phyloP scores from a whole-genome alignment of 768 basidiomycete species.

The Suillus weaverae region DNA sequence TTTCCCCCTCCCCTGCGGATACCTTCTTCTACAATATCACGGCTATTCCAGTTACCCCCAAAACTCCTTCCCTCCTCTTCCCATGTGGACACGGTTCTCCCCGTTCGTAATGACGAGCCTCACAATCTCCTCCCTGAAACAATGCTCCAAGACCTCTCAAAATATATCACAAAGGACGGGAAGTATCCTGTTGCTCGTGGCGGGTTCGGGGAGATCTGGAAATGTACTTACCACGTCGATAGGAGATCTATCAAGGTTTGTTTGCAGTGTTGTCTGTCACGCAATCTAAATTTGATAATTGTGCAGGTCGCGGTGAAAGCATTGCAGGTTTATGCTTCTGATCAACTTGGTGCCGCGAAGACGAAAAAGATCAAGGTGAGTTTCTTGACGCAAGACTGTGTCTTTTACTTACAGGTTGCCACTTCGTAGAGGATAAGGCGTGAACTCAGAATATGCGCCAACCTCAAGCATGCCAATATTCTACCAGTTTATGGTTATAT shows the following conservation, averaged over 20 bases:
- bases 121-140: neutral
- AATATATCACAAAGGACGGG: neutral
- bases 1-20: too few species aligned
- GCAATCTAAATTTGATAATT: neutral
- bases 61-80: neutral
- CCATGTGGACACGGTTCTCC: neutral
- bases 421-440: slow-evolving; percentile 20
- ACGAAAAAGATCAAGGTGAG: neutral
- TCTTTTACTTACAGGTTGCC: neutral
- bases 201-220: slow-evolving; percentile 8
- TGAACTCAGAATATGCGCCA: slow-evolving; percentile 26
- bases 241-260: neutral
- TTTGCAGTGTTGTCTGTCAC: neutral
- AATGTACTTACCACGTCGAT: neutral
- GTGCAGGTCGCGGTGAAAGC: slow-evolving; percentile 26
- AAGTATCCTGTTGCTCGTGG: slow-evolving; percentile 7
- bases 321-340: slow-evolving; percentile 21
- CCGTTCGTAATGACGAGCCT: neutral
- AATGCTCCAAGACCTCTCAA: neutral
- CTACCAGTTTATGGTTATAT: slow-evolving; percentile 30
- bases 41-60: neutral
- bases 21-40: too few species aligned
- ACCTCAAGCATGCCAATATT: slow-evolving; percentile 28
- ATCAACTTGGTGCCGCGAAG: slow-evolving; percentile 2
- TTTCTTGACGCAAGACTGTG: neutral